phyloP scores from a whole-genome alignment of 148 eudicot genomes.

The Gaultheria prostrata region DNA sequence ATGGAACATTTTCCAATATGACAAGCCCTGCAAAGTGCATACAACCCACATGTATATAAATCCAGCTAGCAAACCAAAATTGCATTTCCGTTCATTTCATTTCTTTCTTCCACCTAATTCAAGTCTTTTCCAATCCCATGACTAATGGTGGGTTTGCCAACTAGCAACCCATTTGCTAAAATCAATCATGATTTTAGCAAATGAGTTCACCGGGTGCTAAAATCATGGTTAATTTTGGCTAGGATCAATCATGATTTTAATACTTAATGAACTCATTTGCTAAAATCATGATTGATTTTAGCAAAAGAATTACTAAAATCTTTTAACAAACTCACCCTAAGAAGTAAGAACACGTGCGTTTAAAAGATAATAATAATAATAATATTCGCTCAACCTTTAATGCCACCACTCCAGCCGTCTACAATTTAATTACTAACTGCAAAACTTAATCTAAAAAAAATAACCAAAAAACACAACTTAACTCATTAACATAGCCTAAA shows the following conservation, averaged over 20 bases:
- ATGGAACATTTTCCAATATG: not conserved
- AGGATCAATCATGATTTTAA: no score
- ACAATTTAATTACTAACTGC: not conserved
- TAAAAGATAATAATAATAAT: no score
- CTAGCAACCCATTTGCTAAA: no score
- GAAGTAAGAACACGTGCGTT: no score
- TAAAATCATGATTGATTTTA: no score
- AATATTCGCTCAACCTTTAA: not conserved
- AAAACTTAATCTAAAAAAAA: not conserved
- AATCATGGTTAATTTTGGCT: no score
- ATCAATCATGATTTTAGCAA: no score
- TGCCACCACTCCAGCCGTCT: constrained; percentile 10
- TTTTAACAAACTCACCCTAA: no score
- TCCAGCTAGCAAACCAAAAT: not conserved
- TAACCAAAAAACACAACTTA: not conserved
- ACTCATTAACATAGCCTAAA: not conserved
- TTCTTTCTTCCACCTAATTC: constrained; percentile 37
- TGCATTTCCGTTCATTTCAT: constrained; percentile 26
- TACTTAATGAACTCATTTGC: no score
- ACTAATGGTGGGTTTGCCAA: no score
- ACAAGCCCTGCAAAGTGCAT: not conserved
- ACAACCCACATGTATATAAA: not conserved
- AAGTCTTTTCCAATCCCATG: constrained; percentile 12
- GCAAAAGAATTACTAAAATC: no score
- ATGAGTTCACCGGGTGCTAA: no score